phyloP scores from a whole-genome alignment of 1,284 basidiomycete genomes.

The Amylostereum chailletii region DNA sequence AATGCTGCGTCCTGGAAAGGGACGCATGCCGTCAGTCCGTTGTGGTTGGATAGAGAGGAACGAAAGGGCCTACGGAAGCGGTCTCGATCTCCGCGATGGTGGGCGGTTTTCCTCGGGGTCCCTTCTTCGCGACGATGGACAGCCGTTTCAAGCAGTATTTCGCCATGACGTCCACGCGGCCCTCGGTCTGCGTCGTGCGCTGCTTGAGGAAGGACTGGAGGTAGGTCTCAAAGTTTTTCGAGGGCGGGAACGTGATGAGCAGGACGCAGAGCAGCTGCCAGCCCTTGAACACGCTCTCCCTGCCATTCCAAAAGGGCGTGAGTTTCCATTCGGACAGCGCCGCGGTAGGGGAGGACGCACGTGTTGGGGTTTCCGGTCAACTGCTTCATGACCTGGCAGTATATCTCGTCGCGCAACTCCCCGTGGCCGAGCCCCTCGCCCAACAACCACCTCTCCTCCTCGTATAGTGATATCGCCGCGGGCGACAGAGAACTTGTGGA shows the following conservation, averaged over 20 bases:
- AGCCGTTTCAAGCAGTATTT: conserved; percentile 77
- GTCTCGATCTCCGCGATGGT: conserved; percentile 80
- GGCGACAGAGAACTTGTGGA: conserved; percentile 46
- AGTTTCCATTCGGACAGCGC: conserved; percentile 1
- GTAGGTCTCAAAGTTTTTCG: conserved; percentile 82
- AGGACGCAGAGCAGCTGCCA: conserved; percentile 89
- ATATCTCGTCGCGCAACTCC: conserved; percentile 87
- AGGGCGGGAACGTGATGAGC: conserved; percentile 82
- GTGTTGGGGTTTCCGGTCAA: conserved; percentile 72
- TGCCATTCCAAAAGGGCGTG: conserved; percentile 18
- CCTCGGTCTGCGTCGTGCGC: conserved; percentile 56
- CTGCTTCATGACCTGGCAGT: conserved; percentile 89
- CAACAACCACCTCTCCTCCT: conserved; percentile 83
- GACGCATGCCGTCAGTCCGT: conserved; percentile 1
- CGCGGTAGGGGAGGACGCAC: conserved; percentile 32
- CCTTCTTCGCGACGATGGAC: conserved; percentile 65
- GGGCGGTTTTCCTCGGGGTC: conserved; percentile 77
- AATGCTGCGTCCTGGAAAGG: conserved; percentile 76
- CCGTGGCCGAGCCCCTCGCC: conserved; percentile 68
- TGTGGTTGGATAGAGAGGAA: neutral
- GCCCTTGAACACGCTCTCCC: conserved; percentile 79
- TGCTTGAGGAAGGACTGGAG: conserved; percentile 71
- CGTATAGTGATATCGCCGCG: conserved; percentile 39
- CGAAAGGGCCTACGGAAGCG: conserved; percentile 51
- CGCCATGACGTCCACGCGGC: conserved; percentile 80